Evolutionary conservation across 2,329 filamentous ascomycete species (phyloP).

Genomic region (Paraphaeosphaeria minitans): DNA sequence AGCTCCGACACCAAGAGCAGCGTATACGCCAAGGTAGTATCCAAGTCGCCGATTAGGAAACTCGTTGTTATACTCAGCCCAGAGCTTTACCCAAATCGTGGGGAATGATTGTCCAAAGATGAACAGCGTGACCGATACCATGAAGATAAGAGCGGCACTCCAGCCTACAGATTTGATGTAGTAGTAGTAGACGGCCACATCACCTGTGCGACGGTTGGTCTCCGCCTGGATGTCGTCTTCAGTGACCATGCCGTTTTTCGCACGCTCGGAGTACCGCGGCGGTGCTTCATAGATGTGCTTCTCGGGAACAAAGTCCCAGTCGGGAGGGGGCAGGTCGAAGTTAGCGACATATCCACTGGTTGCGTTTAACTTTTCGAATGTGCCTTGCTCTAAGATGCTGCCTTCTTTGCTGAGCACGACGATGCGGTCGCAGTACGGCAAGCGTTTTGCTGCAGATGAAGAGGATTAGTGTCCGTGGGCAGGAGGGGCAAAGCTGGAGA

Average conservation of each 20-base stretch:
- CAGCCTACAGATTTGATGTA: constrained; percentile 40
- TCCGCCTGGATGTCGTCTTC: constrained; percentile 40
- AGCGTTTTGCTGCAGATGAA: constrained; percentile 30
- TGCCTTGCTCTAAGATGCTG: constrained; percentile 48
- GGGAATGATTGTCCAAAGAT: constrained; percentile 43
- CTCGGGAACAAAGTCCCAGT: constrained; percentile 38
- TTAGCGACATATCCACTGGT: constrained; percentile 42
- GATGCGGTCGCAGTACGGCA: constrained; percentile 51
- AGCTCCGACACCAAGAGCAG: constrained; percentile 32
- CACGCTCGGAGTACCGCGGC: constrained; percentile 36
- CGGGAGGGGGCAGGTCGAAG: constrained; percentile 39
- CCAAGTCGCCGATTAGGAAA: constrained; percentile 46
- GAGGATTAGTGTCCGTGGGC: not conserved
- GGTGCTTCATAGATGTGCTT: constrained; percentile 39
- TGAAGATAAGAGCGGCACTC: constrained; percentile 36
- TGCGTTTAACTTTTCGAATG: constrained; percentile 45
- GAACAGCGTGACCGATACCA: constrained; percentile 40
- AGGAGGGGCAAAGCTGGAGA: no score
- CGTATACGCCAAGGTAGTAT: constrained; percentile 42
- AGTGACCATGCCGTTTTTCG: constrained; percentile 25
- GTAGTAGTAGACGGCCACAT: constrained; percentile 41
- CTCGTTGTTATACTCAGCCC: constrained; percentile 50
- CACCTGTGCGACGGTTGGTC: constrained; percentile 39
- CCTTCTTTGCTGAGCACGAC: constrained; percentile 46
- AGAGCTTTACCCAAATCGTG: constrained; percentile 56